Percentiles rank a stretch among this genome's conserved stretches.
These are phyloP conservation scores for Diaporthe capsici DNA, from an alignment of 2,329 filamentous ascomycete genomes.

Conservation along the genomic window DNA sequence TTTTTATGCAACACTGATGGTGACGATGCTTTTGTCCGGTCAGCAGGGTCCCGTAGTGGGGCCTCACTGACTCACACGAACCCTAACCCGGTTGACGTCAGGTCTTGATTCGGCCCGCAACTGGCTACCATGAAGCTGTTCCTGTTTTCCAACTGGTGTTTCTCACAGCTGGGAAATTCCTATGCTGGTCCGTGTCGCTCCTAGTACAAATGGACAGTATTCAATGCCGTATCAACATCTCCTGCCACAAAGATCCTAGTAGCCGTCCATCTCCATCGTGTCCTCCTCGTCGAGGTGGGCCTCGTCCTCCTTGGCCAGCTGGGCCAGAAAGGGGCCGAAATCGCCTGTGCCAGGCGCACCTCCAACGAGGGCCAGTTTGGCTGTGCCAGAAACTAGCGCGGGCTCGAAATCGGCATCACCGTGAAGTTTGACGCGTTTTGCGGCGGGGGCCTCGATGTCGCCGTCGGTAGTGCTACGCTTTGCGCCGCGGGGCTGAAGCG, in stretches of 20 bases:
- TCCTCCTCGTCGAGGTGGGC: neutral
- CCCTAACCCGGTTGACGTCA: constrained; percentile 18
- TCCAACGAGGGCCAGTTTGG: neutral
- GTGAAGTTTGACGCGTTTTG: neutral
- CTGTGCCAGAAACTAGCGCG: neutral
- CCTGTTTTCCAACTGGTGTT: neutral
- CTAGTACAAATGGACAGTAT: neutral
- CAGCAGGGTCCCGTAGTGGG: neutral
- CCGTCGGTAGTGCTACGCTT: neutral
- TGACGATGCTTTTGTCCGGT: too few relatives aligned
- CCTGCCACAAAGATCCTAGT: too few relatives aligned
- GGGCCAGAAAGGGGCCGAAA: neutral
- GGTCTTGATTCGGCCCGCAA: neutral
- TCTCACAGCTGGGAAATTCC: too few relatives aligned
- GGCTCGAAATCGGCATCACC: neutral
- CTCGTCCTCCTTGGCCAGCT: neutral
- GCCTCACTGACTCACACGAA: neutral
- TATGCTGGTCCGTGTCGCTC: too few relatives aligned
- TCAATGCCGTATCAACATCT: too few relatives aligned
- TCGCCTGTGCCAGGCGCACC: neutral
- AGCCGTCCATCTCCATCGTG: neutral
- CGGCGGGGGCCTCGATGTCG: neutral
- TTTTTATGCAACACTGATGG: too few relatives aligned
- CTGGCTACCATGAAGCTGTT: neutral
- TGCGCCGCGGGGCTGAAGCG: neutral